Base-by-base conservation (phyloP, 2,329 filamentous ascomycete species). In the Penicillium sp. region DNA sequence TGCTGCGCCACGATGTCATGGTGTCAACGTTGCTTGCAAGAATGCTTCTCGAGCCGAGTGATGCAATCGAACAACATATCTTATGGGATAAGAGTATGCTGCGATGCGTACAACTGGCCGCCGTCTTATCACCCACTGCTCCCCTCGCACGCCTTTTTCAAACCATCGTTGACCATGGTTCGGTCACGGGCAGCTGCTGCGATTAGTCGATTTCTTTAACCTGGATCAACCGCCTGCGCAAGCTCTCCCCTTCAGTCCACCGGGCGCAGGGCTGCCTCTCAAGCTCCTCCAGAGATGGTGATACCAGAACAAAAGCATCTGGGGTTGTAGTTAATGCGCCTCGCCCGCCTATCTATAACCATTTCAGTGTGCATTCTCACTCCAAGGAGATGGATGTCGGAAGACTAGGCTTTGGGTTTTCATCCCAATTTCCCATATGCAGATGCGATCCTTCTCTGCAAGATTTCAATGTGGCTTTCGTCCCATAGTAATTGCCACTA, bases 351-450 rank as follows among this genome's bases (percentile, higher is more conserved):
- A 43, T n/a, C n/a, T n/a, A n/a, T n/a, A n/a, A n/a, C n/a, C n/a
- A n/a, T n/a, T n/a, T n/a, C n/a, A n/a, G n/a, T n/a, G n/a, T n/a
- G n/a, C n/a, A n/a, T n/a, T n/a, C n/a, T n/a, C n/a, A n/a, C n/a
- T n/a, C n/a, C n/a, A n/a, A n/a, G n/a, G n/a, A n/a, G n/a, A n/a
- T n/a, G n/a, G n/a, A n/a, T n/a, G n/a, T n/a, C n/a, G n/a, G n/a
- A n/a, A n/a, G n/a, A n/a, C n/a, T n/a, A n/a, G n/a, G n/a, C n/a
- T n/a, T n/a, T n/a, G n/a, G n/a, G n/a, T n/a, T n/a, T 95, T 89
- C 87, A 96, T 95, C 76, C 96, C 91, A 62, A 96, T 97, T 65
- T 97, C 91, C 53, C 96, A 72, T 33, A 96, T 81, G 47, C 90
- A 91, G 28, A 89, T 80, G 58, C 76, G 77, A 34, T 82, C 84